Base-by-base conservation (phyloP, 2,329 filamentous ascomycete species). In the Epichloe sibirici region DNA sequence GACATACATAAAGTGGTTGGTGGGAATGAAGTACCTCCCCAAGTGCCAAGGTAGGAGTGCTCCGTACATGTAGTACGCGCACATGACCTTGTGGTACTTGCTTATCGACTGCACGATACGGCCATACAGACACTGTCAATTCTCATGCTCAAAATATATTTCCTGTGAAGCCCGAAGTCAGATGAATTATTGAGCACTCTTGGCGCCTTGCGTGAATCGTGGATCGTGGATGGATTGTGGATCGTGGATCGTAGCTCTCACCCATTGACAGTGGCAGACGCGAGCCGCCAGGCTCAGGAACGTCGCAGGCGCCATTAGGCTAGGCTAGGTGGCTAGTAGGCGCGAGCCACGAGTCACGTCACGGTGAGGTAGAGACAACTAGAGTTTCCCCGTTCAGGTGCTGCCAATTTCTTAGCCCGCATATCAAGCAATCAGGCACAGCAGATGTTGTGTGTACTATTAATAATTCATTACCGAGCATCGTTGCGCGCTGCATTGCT, bases 211-310 rank as follows among this genome's bases (percentile, higher is more conserved):
- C 31, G 31, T 1, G 31, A 1, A 39, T 39, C 38, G 38, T 3
- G 37, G 5, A 39, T n/a, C 37, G 4, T 39, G 13, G 4, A 39
- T 39, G 12, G 17, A 21, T 21, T 21, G 31, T 1, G 31, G 5
- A 39, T 39, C 38, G 13, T 3, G 37, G 5, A 39, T n/a, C 37
- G 4, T 39, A 4, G 4, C 15, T 39, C 17, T 21, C 17, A 21
- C 17, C 17, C 17, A 12, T 13, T n/a, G 7, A 12, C 37, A 39
- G 37, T 39, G 13, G 45, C 28, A 35, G 45, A 48, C 31, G 15
- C 46, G 37, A 34, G n/a, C 46, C 35, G 55, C 49, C 51, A 28
- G 46, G 48, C 46, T 53, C 52, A 56, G 57, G 53, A 62, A 61
- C 56, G 53, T 47, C 45, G 38, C 37, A 28, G 12, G 48, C 21